Percentiles rank a stretch among this genome's conserved stretches.
Conservation (phyloP, 2,329 filamentous ascomycete species). For the Sarocladiaceae sp. region DNA sequence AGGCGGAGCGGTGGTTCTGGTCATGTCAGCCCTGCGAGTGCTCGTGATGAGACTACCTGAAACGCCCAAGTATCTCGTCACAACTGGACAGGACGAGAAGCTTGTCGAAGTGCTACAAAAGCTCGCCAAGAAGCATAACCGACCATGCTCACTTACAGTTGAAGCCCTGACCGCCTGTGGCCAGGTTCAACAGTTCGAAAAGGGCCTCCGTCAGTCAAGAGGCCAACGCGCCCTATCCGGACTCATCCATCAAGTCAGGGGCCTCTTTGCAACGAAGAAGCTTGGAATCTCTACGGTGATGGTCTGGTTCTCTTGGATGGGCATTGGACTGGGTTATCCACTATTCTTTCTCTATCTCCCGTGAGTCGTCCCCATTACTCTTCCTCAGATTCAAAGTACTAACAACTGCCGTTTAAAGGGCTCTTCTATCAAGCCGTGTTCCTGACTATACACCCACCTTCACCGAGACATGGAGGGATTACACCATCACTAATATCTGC, state of each 20-base stretch:
- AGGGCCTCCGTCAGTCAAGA: background rate
- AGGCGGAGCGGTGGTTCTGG: constrained; percentile 37
- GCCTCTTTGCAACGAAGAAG: constrained; percentile 52
- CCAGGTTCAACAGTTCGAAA: constrained; percentile 5
- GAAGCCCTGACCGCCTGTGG: constrained; percentile 33
- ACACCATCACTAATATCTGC: constrained; percentile 55
- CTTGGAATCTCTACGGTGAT: constrained; percentile 52
- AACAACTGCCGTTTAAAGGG: too few relatives aligned
- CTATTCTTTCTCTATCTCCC: background rate
- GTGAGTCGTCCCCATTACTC: too few relatives aligned
- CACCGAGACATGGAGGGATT: constrained; percentile 54
- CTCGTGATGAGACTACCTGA: constrained; percentile 49
- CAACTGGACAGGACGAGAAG: constrained; percentile 43
- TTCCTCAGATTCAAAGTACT: too few relatives aligned
- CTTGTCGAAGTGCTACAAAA: constrained; percentile 37
- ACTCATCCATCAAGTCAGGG: constrained; percentile 43
- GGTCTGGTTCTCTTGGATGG: constrained; percentile 36
- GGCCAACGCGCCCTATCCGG: constrained; percentile 18
- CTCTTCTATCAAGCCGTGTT: background rate
- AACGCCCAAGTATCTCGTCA: constrained; percentile 54
- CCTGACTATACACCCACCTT: background rate
- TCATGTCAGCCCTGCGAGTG: constrained; percentile 47
- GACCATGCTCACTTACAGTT: constrained; percentile 32
- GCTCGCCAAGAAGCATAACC: constrained; percentile 32
- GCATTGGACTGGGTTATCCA: background rate